Conservation (phyloP, 345 rosid species). For the Lepidium africanum region DNA sequence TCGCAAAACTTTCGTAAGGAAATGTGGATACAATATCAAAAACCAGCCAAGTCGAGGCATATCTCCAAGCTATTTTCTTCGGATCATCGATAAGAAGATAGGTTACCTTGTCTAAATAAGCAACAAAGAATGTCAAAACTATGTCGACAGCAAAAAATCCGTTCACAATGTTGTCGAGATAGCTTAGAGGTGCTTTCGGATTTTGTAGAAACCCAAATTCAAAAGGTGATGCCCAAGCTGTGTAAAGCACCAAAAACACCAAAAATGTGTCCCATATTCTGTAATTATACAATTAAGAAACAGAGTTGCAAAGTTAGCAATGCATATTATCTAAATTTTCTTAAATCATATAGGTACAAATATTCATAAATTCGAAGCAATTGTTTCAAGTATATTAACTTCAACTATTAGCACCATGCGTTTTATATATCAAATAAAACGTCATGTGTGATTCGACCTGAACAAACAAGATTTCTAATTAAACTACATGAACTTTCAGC, state of each 20-base stretch:
- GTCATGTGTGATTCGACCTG: no score
- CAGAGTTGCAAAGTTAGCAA: not conserved
- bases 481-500: no score
- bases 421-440: no score
- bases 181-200: constrained; percentile 41
- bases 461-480: no score
- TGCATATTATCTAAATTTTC: not conserved
- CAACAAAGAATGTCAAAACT: constrained; percentile 69
- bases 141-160: constrained; percentile 65
- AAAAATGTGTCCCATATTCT: constrained; percentile 69
- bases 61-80: constrained; percentile 55
- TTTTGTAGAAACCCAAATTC: constrained; percentile 59
- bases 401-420: no score
- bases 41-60: constrained; percentile 44
- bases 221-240: constrained; percentile 89
- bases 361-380: not conserved
- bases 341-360: not conserved
- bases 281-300: constrained; percentile 14
- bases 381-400: not conserved
- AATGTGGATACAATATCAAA: constrained; percentile 65
- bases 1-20: constrained; percentile 53
- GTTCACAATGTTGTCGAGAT: constrained; percentile 56
- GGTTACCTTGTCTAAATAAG: constrained; percentile 58
- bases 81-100: constrained; percentile 59
- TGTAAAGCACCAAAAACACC: constrained; percentile 70